A percentile compares a stretch with the other conserved stretches of the same genome.
phyloP scores from a whole-genome alignment of 1,139 yeast genomes.

The Scheffersomyces titani region DNA sequence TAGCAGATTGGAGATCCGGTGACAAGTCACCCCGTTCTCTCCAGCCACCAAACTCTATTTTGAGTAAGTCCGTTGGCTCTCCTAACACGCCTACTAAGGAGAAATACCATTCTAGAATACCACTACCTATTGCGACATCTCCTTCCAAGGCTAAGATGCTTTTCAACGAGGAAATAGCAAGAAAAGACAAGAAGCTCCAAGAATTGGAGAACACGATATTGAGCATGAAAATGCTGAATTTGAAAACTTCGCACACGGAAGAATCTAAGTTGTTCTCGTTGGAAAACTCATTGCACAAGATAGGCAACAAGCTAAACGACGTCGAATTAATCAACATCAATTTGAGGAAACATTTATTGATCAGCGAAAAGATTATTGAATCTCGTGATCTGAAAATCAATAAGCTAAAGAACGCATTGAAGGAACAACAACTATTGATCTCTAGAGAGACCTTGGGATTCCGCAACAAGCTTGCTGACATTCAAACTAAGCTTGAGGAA shows the following conservation, averaged over 20 bases:
- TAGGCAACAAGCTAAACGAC: constrained; percentile 41
- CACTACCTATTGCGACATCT: constrained; percentile 10
- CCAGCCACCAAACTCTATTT: constrained; percentile 7
- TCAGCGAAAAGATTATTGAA: constrained; percentile 60
- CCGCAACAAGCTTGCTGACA: constrained; percentile 48
- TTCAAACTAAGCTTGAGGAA: constrained; percentile 40
- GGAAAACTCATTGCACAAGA: constrained; percentile 39
- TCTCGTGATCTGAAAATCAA: constrained; percentile 61
- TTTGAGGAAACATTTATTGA: constrained; percentile 41
- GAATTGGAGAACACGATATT: constrained; percentile 41
- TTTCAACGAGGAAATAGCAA: constrained; percentile 26
- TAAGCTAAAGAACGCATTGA: constrained; percentile 52
- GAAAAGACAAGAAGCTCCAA: constrained; percentile 38
- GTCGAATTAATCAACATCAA: constrained; percentile 41
- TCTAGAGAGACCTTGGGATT: constrained; percentile 54
- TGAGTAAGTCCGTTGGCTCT: constrained; percentile 4
- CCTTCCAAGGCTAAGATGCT: constrained; percentile 10
- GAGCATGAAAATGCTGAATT: constrained; percentile 35
- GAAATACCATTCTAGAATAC: constrained; percentile 5
- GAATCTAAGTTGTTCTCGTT: constrained; percentile 42
- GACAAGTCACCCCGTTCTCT: constrained; percentile 11
- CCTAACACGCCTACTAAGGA: constrained; percentile 13
- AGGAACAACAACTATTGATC: constrained; percentile 52
- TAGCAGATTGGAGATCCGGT: constrained; percentile 23
- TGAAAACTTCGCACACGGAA: constrained; percentile 45